phyloP scores from a whole-genome alignment of 176 grass and related monocot genomes.

The Tillandsia leiboldiana region DNA sequence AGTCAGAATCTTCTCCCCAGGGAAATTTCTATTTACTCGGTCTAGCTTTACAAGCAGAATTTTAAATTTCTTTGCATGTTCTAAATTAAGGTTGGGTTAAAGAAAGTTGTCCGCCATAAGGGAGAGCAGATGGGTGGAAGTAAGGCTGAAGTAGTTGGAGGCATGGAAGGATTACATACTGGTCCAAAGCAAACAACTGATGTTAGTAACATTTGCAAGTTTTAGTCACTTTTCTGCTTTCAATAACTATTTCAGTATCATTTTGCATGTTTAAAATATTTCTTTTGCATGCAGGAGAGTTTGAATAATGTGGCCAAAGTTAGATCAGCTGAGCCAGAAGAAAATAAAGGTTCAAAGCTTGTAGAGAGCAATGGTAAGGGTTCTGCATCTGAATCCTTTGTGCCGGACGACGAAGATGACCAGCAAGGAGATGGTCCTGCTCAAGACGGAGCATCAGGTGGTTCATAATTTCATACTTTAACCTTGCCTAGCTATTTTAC shows the following conservation, averaged over 20 bases:
- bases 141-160: not conserved
- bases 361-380: not conserved
- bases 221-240: not conserved
- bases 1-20: too few species aligned
- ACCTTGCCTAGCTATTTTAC: not conserved
- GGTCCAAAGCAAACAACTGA: not conserved
- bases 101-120: not conserved
- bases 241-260: not conserved
- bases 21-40: too few species aligned
- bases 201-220: not conserved
- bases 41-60: too few species aligned
- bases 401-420: not conserved
- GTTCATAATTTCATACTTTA: not conserved
- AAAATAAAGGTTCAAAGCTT: not conserved
- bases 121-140: not conserved
- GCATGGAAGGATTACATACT: not conserved
- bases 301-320: not conserved
- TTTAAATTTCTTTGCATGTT: not conserved
- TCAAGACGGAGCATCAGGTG: not conserved
- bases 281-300: not conserved
- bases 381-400: not conserved
- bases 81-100: not conserved
- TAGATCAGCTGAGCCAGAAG: not conserved
- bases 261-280: not conserved
- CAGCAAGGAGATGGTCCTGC: not conserved